phyloP scores from a whole-genome alignment of 805 yeast species.

The Maudiozyma barnettii region DNA sequence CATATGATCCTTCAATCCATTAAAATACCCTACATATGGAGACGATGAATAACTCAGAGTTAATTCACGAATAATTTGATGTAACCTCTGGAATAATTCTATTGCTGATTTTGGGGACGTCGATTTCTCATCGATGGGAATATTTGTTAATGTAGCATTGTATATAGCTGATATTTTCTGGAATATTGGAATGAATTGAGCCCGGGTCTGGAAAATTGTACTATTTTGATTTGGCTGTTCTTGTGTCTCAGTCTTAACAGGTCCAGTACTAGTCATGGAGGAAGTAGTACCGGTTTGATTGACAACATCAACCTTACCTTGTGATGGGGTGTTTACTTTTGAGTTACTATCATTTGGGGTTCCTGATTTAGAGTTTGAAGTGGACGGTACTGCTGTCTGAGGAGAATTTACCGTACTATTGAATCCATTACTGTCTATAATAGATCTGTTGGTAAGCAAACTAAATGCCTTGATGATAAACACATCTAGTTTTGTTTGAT shows the following conservation, averaged over 20 bases:
- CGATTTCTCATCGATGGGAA: constrained; percentile 22
- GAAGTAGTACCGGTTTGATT: background rate
- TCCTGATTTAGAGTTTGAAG: background rate
- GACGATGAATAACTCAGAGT: constrained; percentile 23
- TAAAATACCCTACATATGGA: constrained; percentile 26
- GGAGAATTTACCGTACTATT: constrained; percentile 19
- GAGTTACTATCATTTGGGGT: background rate
- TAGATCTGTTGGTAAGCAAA: constrained; percentile 14
- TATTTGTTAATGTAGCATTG: constrained; percentile 19
- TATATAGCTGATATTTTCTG: constrained; percentile 23
- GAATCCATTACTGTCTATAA: constrained; percentile 11
- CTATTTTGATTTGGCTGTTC: background rate
- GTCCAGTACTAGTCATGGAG: background rate
- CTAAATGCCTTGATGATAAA: constrained; percentile 21
- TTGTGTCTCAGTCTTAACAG: background rate
- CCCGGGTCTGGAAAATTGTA: background rate
- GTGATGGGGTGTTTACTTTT: background rate
- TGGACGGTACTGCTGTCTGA: constrained; percentile 1
- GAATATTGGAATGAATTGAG: constrained; percentile 16
- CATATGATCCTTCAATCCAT: constrained; percentile 17
- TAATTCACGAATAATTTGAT: constrained; percentile 28
- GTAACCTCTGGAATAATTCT: constrained; percentile 28
- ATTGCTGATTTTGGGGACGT: constrained; percentile 28
- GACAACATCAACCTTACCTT: background rate
- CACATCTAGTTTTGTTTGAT: constrained; percentile 21